Percentiles rank a stretch among this genome's conserved stretches.
These are phyloP conservation scores for Exophiala lecanii-corni DNA, from an alignment of 2,329 filamentous ascomycete genomes.

Conservation along the genomic window DNA sequence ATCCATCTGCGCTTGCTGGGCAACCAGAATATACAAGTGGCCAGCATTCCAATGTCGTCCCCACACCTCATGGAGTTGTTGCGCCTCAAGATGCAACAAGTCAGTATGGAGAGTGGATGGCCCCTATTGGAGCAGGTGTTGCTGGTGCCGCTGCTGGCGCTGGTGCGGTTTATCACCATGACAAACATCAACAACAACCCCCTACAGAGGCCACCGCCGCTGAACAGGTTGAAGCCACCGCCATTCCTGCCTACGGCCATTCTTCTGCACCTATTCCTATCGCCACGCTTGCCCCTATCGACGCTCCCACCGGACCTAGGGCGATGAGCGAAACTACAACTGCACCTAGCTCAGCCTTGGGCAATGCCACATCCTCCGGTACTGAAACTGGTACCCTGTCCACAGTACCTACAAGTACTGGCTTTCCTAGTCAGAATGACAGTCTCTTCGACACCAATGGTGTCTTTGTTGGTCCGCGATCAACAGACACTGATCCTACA, in stretches of 20 bases:
- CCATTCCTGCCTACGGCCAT: constrained; percentile 18
- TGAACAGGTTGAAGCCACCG: constrained; percentile 10
- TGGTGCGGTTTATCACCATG: constrained; percentile 20
- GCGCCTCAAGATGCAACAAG: constrained; percentile 28
- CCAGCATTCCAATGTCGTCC: constrained; percentile 19
- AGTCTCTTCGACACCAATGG: constrained; percentile 16
- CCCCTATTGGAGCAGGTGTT: constrained; percentile 38
- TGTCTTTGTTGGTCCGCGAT: constrained; percentile 11
- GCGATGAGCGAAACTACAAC: constrained; percentile 23
- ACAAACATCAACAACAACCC: constrained; percentile 16
- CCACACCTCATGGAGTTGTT: constrained; percentile 16
- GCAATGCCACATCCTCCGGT: constrained; percentile 15
- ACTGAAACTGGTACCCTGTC: constrained; percentile 21
- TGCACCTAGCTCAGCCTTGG: constrained; percentile 18
- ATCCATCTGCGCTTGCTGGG: constrained; percentile 1
- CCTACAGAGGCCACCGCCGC: constrained; percentile 7
- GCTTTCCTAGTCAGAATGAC: constrained; percentile 7
- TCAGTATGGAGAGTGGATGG: constrained; percentile 53
- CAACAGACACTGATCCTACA: constrained; percentile 13
- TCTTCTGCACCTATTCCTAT: constrained; percentile 21
- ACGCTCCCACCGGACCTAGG: constrained; percentile 20
- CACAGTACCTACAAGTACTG: constrained; percentile 22
- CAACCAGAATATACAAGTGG: constrained; percentile 13
- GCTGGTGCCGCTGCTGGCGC: constrained; percentile 25
- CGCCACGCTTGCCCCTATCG: constrained; percentile 17